phyloP scores from a whole-genome alignment of 768 basidiomycete species.

The Royoungia palumana region DNA sequence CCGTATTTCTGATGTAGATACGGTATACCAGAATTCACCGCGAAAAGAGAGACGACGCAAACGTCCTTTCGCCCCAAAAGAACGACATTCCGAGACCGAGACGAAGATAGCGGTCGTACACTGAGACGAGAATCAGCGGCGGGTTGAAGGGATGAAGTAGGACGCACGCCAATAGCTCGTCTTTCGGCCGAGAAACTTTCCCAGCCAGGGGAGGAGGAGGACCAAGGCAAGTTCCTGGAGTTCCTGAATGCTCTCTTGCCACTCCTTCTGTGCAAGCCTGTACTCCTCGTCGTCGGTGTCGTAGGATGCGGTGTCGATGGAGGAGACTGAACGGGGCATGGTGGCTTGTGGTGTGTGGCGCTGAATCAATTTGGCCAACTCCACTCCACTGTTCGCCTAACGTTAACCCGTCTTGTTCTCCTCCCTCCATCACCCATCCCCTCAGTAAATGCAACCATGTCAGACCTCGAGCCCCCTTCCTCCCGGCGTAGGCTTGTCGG shows the following conservation, averaged over 20 bases:
- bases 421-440: slow-evolving; percentile 13
- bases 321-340: slow-evolving; percentile 64
- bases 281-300: slow-evolving; percentile 70
- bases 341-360: slow-evolving; percentile 30
- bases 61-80: slow-evolving; percentile 44
- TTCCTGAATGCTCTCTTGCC: slow-evolving; percentile 88
- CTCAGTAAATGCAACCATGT: slow-evolving; percentile 54
- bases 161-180: slow-evolving; percentile 83
- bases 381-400: slow-evolving; percentile 12
- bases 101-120: slow-evolving; percentile 66
- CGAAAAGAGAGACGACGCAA: slow-evolving; percentile 14
- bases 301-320: slow-evolving; percentile 57
- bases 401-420: slow-evolving; percentile 6
- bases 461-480: slow-evolving; percentile 25
- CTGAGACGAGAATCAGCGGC: slow-evolving; percentile 36
- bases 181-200: slow-evolving; percentile 83
- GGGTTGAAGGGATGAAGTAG: slow-evolving; percentile 1
- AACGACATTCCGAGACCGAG: slow-evolving; percentile 64
- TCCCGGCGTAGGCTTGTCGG: slow-evolving; percentile 62
- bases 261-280: slow-evolving; percentile 79
- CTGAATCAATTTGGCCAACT: slow-evolving; percentile 12
- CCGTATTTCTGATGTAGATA: slow-evolving; percentile 25
- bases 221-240: slow-evolving; percentile 76
- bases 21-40: slow-evolving; percentile 11
- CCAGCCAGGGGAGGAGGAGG: slow-evolving; percentile 80